Evolutionary conservation across 139 green algal genomes (phyloP), one percentile per base, ranked within the genome.

Genomic region (Coccomyxa sp.): DNA sequence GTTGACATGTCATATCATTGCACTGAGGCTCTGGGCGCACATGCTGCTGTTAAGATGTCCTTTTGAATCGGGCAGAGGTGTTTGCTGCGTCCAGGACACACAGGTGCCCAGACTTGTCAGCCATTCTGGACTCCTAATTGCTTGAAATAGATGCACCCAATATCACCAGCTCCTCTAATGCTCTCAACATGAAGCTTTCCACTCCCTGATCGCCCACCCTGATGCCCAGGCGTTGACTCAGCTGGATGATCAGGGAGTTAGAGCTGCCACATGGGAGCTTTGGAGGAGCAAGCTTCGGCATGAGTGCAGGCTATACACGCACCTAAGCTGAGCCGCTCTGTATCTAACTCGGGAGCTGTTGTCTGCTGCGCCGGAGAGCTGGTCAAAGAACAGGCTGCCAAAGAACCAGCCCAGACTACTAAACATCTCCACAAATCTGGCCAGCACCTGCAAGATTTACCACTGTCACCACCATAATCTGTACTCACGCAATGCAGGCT

Each of bases 291-390:
- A 36, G n/a, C 8, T 8, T 36, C 58, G 58, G 18, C 27, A 8
- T 71, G 58, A 36, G 18, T 71, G 58, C 18, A 71, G 18, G 16
- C 58, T 36, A 12, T 10, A 10, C 12, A 27, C 58, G 10, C 68
- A 91, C 85, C 92, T 84, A 50, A 99, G 89, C 89, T 99, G 83
- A 22, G 86, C 88, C 4, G 95, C 92, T 22, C 95, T 87, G 37
- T 80, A 68, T 68, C 87, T 86, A 16, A 97, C 90, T 2, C 81
- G 79, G 0, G 85, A 77, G 7, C 79, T 78, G 10, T 74, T 83
- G 73, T 95, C 86, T 37, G 78, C 79, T 5, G 77, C 79, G 24
- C 85, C 81, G 27, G 76, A 73, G 36, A 90, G 2, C 0, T 84
- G 74, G 79, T 95, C 89, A 38, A 75, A 41, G 35, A 80, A 73